A percentile compares a stretch with the other conserved stretches of the same genome.
These are phyloP conservation scores for Dendrobium huoshanense DNA, from an alignment of 106 monocot genomes.

Conservation along the genomic window DNA sequence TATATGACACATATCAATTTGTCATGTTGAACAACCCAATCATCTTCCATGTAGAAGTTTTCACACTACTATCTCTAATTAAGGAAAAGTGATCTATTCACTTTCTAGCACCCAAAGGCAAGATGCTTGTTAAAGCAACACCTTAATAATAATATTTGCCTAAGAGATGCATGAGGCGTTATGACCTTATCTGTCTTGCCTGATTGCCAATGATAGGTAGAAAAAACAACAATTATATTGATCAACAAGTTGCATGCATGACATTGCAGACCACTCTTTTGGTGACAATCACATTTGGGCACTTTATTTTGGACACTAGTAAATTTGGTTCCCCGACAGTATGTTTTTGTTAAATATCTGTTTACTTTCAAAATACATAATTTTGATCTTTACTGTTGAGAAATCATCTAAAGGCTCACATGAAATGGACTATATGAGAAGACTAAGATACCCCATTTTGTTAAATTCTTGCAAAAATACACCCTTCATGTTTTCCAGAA, in stretches of 20 bases:
- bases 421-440: background rate
- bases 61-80: background rate
- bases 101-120: background rate
- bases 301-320: too few relatives aligned
- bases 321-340: too few relatives aligned
- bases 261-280: too few relatives aligned
- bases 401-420: background rate
- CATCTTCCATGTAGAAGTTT: background rate
- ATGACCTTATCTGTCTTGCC: background rate
- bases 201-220: background rate
- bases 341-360: too few relatives aligned
- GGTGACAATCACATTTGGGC: too few relatives aligned
- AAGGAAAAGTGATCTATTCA: background rate
- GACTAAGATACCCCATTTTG: background rate
- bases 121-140: background rate
- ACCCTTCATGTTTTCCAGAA: background rate
- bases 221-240: background rate
- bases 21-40: too few relatives aligned
- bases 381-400: background rate
- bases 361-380: too few relatives aligned
- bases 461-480: background rate
- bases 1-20: too few relatives aligned
- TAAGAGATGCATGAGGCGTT: background rate
- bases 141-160: background rate
- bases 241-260: background rate